These are phyloP conservation scores for Boeremia exigua DNA, from an alignment of 2,329 filamentous ascomycete species.

Conservation along the genomic window DNA sequence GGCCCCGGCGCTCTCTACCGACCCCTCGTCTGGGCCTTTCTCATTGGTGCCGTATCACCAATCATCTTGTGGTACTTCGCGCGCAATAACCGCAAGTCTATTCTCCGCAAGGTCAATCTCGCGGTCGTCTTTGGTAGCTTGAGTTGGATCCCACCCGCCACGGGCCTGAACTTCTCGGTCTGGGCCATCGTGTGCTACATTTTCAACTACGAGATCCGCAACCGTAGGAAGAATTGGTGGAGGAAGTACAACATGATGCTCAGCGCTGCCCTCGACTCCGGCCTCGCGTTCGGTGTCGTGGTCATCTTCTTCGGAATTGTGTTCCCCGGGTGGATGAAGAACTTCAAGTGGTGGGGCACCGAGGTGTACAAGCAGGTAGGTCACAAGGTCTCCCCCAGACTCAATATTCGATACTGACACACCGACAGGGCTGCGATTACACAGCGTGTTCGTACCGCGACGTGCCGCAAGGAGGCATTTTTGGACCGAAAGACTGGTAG, in stretches of 20 bases:
- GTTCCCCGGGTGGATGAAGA: slow-evolving; percentile 76
- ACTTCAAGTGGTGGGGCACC: slow-evolving; percentile 87
- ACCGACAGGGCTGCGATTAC: slow-evolving; percentile 75
- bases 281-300: slow-evolving; percentile 80
- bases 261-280: slow-evolving; percentile 81
- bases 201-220: slow-evolving; percentile 80
- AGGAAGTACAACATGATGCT: slow-evolving; percentile 90
- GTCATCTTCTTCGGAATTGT: slow-evolving; percentile 86
- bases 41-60: slow-evolving; percentile 76
- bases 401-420: not conserved
- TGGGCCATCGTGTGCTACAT: slow-evolving; percentile 85
- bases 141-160: slow-evolving; percentile 84
- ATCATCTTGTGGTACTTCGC: slow-evolving; percentile 76
- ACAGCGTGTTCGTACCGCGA: slow-evolving; percentile 74
- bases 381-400: not conserved
- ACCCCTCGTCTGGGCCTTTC: slow-evolving; percentile 80
- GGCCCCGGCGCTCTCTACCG: slow-evolving; percentile 76
- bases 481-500: slow-evolving; percentile 44
- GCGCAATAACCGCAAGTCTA: slow-evolving; percentile 61
- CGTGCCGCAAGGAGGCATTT: slow-evolving; percentile 52
- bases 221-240: slow-evolving; percentile 78
- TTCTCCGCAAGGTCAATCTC: slow-evolving; percentile 78
- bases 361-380: slow-evolving; percentile 75
- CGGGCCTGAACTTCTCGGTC: slow-evolving; percentile 83
- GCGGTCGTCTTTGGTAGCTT: slow-evolving; percentile 84